phyloP scores from a whole-genome alignment of 2,329 filamentous ascomycete species.

The Sporothrix inflata region DNA sequence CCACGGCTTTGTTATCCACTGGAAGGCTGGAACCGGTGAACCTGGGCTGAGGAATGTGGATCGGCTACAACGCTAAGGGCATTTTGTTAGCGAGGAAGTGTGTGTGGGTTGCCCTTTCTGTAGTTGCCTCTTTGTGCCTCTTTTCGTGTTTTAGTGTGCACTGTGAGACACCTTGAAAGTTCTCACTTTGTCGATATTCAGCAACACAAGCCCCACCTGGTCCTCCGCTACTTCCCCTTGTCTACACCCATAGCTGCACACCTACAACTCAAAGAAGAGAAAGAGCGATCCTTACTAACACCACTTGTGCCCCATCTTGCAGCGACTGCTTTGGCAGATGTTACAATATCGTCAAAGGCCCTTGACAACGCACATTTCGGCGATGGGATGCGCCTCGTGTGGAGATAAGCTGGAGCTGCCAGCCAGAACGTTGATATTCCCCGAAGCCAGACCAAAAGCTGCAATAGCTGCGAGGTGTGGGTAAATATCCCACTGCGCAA shows the following conservation, averaged over 20 bases:
- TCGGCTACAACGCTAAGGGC: background rate
- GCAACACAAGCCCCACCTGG: background rate
- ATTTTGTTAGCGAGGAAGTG: background rate
- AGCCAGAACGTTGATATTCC: background rate
- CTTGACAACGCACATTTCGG: background rate
- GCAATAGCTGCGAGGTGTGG: too few relatives aligned
- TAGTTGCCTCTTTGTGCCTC: background rate
- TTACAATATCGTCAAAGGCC: background rate
- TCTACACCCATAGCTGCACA: background rate
- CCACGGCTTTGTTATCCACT: background rate
- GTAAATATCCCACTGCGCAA: background rate
- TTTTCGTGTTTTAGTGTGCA: background rate
- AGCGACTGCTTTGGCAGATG: background rate
- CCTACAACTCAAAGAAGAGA: background rate
- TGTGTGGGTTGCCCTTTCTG: background rate
- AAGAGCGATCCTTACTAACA: constrained; percentile 14
- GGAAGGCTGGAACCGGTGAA: constrained; percentile 2
- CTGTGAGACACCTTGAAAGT: background rate
- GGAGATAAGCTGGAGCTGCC: background rate
- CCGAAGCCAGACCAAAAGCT: background rate
- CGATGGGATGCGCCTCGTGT: background rate
- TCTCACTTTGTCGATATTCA: background rate
- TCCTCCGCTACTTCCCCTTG: too few relatives aligned
- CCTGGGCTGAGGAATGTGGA: constrained; percentile 14
- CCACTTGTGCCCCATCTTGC: background rate